These are phyloP conservation scores for Mucor saturninus DNA, from an alignment of 371 early-diverging fungal genomes.

Conservation along the genomic window DNA sequence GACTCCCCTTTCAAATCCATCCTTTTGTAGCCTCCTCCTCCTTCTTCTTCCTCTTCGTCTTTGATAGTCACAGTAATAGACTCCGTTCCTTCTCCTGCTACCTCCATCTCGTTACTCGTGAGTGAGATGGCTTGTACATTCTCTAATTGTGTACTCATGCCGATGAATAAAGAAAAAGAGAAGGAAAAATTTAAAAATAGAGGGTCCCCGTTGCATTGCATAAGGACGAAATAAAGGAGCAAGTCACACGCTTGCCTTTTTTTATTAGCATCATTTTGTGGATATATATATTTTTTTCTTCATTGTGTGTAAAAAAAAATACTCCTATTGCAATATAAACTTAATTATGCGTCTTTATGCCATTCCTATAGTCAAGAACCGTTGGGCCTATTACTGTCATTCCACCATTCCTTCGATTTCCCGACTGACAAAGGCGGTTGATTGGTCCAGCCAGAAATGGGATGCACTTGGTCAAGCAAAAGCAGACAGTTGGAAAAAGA, in stretches of 20 bases:
- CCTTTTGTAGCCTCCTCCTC: conserved; percentile 7
- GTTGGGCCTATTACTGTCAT: conserved; percentile 62
- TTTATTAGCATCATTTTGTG: too few species aligned
- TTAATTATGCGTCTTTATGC: conserved; percentile 46
- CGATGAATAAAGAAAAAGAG: too few species aligned
- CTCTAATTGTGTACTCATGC: too few species aligned
- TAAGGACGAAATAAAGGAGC: too few species aligned
- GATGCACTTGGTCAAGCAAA: conserved; percentile 55
- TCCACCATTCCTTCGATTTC: conserved; percentile 44
- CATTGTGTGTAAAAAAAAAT: too few species aligned
- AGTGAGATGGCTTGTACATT: neutral
- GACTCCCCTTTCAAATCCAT: conserved; percentile 30
- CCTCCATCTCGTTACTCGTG: neutral
- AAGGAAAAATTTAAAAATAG: too few species aligned
- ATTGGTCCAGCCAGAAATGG: conserved; percentile 71
- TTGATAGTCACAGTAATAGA: neutral
- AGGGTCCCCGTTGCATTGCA: neutral
- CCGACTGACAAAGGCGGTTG: conserved; percentile 56
- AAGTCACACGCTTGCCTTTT: neutral
- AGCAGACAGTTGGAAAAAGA: conserved; percentile 60
- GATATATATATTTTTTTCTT: too few species aligned
- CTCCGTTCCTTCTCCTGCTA: neutral
- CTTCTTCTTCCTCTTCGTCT: neutral
- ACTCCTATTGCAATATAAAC: neutral
- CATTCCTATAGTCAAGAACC: conserved; percentile 50